phyloP scores from a whole-genome alignment of 2,329 filamentous ascomycete genomes.

The Arthrobotrys pseudoclavata region DNA sequence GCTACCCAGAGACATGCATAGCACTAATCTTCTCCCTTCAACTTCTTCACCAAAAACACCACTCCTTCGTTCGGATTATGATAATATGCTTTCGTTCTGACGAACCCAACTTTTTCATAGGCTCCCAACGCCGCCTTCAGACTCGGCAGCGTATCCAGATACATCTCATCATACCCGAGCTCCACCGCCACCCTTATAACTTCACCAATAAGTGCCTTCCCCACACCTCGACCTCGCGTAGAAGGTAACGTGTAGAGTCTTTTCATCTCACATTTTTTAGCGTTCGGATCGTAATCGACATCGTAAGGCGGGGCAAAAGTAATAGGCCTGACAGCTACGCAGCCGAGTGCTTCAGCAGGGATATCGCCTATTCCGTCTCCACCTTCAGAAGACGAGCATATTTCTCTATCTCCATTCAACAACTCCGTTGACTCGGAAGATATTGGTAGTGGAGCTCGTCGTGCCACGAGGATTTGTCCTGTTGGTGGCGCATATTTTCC shows the following conservation, averaged over 20 bases:
- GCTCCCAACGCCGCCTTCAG: constrained; percentile 71
- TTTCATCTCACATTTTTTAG: constrained; percentile 71
- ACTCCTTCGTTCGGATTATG: constrained; percentile 71
- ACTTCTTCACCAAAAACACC: constrained; percentile 68
- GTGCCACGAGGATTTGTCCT: constrained; percentile 70
- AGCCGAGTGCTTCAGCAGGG: constrained; percentile 67
- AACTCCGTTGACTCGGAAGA: neutral
- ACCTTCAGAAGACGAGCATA: neutral
- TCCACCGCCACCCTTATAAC: constrained; percentile 68
- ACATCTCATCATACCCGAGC: constrained; percentile 70
- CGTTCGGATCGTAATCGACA: neutral
- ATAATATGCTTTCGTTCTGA: constrained; percentile 71
- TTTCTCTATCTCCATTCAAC: constrained; percentile 15
- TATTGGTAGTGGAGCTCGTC: constrained; percentile 7
- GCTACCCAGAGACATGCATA: constrained; percentile 16
- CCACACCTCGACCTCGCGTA: constrained; percentile 70
- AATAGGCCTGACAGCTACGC: constrained; percentile 69
- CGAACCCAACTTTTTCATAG: constrained; percentile 71
- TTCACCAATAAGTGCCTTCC: constrained; percentile 68
- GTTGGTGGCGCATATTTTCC: constrained; percentile 70
- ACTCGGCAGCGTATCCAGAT: constrained; percentile 71
- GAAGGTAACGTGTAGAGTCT: constrained; percentile 70
- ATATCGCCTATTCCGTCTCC: neutral
- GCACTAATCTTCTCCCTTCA: neutral
- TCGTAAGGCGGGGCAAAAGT: constrained; percentile 45